These are phyloP conservation scores for Carallia brachiata DNA, from an alignment of 345 rosid genomes.

Conservation along the genomic window DNA sequence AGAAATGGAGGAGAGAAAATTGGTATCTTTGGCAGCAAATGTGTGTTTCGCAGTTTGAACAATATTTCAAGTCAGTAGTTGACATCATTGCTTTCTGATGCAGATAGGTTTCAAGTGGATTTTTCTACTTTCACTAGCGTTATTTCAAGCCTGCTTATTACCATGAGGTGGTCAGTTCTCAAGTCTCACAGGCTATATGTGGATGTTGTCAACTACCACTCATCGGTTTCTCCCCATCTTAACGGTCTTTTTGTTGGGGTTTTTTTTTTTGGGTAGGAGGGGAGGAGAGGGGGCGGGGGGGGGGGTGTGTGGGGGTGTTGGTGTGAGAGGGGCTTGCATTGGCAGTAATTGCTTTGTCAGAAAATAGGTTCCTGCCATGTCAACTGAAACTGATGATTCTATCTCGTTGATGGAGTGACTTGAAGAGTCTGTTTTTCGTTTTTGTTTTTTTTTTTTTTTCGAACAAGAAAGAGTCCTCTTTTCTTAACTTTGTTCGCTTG, in stretches of 20 bases:
- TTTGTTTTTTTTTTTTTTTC: no score
- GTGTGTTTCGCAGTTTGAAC: background rate
- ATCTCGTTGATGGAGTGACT: constrained; percentile 27
- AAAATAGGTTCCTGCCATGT: constrained; percentile 30
- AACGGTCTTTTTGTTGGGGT: background rate
- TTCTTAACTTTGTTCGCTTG: constrained; percentile 12
- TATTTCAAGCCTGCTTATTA: constrained; percentile 89
- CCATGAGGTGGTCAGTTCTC: constrained; percentile 85
- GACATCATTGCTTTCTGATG: constrained; percentile 14
- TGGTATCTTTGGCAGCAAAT: constrained; percentile 42
- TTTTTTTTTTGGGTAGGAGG: no score
- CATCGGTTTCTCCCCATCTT: constrained; percentile 7
- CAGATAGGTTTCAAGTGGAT: constrained; percentile 99
- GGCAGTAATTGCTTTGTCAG: constrained; percentile 32
- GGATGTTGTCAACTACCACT: constrained; percentile 78
- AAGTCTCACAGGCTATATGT: constrained; percentile 83
- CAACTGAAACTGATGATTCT: constrained; percentile 16
- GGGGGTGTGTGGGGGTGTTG: no score
- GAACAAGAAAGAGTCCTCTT: background rate
- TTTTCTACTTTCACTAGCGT: constrained; percentile 78
- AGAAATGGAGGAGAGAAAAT: constrained; percentile 98
- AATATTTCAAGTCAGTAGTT: background rate
- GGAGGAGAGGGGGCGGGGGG: no score
- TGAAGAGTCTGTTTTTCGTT: constrained; percentile 6
- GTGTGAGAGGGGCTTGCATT: background rate